Conservation (phyloP, 305 asterid species). For the Solanum hybrid region DNA sequence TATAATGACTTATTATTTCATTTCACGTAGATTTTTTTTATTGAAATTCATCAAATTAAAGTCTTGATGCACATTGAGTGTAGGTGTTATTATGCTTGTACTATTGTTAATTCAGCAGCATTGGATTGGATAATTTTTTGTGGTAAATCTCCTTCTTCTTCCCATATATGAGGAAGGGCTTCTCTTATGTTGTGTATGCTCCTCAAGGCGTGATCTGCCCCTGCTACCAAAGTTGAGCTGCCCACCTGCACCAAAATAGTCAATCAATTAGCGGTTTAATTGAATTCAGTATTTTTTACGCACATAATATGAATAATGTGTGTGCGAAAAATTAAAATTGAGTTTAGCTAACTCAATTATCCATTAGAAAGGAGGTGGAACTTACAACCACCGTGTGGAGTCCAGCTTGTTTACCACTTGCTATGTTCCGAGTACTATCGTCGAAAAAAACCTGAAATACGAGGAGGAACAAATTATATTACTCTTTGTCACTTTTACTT, state of each 20-base stretch:
- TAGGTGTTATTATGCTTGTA: constrained; percentile 31
- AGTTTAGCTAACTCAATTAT: neutral
- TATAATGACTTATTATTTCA: neutral
- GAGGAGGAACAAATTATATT: neutral
- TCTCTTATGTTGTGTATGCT: constrained; percentile 81
- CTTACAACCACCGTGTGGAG: constrained; percentile 66
- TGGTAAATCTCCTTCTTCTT: constrained; percentile 42
- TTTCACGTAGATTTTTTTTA: neutral
- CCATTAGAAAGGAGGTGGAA: neutral
- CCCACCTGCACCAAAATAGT: constrained; percentile 52
- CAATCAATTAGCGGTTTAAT: neutral
- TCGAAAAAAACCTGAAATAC: constrained; percentile 61
- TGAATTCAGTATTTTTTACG: neutral
- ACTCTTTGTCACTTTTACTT: neutral
- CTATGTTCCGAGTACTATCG: constrained; percentile 69
- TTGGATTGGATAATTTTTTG: constrained; percentile 37
- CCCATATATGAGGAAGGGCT: constrained; percentile 83
- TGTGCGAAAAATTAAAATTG: neutral
- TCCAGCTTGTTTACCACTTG: constrained; percentile 64
- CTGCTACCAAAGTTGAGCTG: constrained; percentile 46
- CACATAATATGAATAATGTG: neutral
- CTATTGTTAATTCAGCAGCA: constrained; percentile 28
- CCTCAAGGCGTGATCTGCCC: constrained; percentile 72
- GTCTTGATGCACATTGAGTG: neutral
- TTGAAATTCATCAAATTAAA: neutral